phyloP scores from a whole-genome alignment of 768 basidiomycete species.

The Boletus subparvulus region DNA sequence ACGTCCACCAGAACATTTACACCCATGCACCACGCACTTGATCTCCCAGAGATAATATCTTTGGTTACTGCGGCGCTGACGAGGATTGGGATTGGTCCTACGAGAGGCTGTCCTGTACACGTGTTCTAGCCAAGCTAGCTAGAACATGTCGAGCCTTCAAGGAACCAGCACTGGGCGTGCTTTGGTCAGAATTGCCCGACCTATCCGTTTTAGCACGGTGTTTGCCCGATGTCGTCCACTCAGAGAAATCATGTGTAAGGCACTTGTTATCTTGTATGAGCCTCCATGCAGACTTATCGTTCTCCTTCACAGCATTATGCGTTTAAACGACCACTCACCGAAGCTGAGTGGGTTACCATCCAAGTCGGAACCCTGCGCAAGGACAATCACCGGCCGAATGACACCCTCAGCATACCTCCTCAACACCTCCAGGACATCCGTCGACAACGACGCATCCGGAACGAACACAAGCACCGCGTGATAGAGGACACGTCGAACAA shows the following conservation, averaged over 20 bases:
- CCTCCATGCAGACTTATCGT: neutral
- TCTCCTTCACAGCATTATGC: neutral
- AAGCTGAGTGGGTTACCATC: conserved; percentile 1
- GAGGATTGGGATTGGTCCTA: neutral
- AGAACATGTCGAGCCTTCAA: conserved; percentile 6
- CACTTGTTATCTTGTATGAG: neutral
- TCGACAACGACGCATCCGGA: neutral
- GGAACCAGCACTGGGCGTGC: conserved; percentile 9
- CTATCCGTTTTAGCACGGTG: neutral
- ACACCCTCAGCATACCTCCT: conserved; percentile 1
- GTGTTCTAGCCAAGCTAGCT: conserved; percentile 1
- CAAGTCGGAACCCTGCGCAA: conserved; percentile 2
- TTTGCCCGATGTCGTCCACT: neutral
- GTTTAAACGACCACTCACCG: conserved; percentile 1
- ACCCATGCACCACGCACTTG: neutral
- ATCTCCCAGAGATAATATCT: conserved; percentile 5
- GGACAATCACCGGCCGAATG: conserved; percentile 13
- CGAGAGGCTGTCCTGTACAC: neutral
- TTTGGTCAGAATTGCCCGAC: conserved; percentile 7
- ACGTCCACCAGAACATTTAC: neutral
- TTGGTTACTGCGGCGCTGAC: neutral
- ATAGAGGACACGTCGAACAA: conserved; percentile 26
- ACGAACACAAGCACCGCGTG: conserved; percentile 34
- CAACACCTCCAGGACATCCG: conserved; percentile 10
- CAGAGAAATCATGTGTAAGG: neutral